phyloP scores from a whole-genome alignment of 208 protist genomes.

The Trypanosoma platydactyli region DNA sequence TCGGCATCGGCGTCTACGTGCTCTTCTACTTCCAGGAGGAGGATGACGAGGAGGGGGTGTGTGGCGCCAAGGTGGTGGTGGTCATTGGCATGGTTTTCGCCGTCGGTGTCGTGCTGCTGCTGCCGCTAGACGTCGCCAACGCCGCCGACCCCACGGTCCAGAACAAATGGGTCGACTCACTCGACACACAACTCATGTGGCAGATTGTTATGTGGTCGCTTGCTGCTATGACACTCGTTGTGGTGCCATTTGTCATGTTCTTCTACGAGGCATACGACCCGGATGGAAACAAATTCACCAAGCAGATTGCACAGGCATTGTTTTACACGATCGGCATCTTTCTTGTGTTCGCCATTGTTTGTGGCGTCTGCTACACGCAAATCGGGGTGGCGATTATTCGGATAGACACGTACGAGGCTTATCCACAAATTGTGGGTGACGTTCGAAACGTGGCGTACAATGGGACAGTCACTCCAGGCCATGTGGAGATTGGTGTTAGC shows the following conservation, averaged over 20 bases:
- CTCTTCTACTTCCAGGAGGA: conserved; percentile 75
- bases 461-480: conserved; percentile 17
- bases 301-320: conserved; percentile 42
- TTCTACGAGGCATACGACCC: conserved; percentile 94
- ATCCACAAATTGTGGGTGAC: conserved; percentile 33
- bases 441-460: conserved; percentile 22
- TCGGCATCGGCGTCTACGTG: conserved; percentile 57
- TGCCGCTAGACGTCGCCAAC: conserved; percentile 84
- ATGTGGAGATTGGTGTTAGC: conserved; percentile 46
- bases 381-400: conserved; percentile 48
- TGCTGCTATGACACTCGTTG: conserved; percentile 59
- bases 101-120: conserved; percentile 46
- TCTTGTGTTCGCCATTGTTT: conserved; percentile 55
- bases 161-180: conserved; percentile 54
- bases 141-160: conserved; percentile 56
- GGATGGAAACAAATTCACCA: conserved; percentile 51
- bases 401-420: conserved; percentile 39
- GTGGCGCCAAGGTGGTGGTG: conserved; percentile 62
- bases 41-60: conserved; percentile 58
- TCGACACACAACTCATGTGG: conserved; percentile 89
- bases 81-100: conserved; percentile 73
- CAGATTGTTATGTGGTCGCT: conserved; percentile 84
- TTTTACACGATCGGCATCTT: conserved; percentile 46
- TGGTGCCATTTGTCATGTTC: conserved; percentile 92
- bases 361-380: conserved; percentile 52